Conservation (phyloP, 2,329 filamentous ascomycete genomes). For the Intubia oerlemansii region DNA sequence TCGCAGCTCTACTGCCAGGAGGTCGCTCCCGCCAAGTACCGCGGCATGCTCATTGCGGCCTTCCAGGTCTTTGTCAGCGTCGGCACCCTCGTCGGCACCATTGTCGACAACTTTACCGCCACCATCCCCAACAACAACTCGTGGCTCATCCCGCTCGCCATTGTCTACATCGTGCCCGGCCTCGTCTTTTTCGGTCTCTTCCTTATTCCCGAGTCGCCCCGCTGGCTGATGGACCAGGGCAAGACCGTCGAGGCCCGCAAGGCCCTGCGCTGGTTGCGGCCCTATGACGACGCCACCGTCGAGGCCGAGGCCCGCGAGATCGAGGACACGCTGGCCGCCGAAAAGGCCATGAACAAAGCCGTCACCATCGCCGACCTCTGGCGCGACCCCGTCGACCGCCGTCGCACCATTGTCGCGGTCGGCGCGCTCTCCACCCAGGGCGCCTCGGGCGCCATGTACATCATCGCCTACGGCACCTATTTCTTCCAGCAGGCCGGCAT, state of each 20-base stretch:
- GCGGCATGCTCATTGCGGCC: constrained; percentile 16
- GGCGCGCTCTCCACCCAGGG: constrained; percentile 27
- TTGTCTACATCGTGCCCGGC: constrained; percentile 18
- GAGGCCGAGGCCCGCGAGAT: constrained; percentile 17
- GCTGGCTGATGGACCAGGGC: constrained; percentile 18
- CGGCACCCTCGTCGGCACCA: constrained; percentile 20
- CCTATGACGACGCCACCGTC: constrained; percentile 12
- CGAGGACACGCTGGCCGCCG: constrained; percentile 15
- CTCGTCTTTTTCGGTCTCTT: constrained; percentile 16
- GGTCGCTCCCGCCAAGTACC: constrained; percentile 11
- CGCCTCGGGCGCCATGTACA: constrained; percentile 32
- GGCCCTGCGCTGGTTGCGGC: constrained; percentile 15
- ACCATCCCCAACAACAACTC: constrained; percentile 15
- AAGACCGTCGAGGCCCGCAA: constrained; percentile 14
- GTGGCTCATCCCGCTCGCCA: constrained; percentile 19
- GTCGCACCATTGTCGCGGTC: constrained; percentile 25
- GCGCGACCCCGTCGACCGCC: constrained; percentile 26
- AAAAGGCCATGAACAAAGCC: constrained; percentile 13
- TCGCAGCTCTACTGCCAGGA: constrained; percentile 17
- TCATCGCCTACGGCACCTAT: constrained; percentile 35
- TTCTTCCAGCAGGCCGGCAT: constrained; percentile 39
- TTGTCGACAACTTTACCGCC: constrained; percentile 27
- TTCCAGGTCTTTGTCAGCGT: constrained; percentile 14
- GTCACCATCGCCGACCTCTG: constrained; percentile 24
- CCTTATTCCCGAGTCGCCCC: constrained; percentile 19